Percentiles rank a stretch among this genome's conserved stretches.
These are phyloP conservation scores for Cryoendolithus antarcticus DNA, from an alignment of 2,329 filamentous ascomycete species.

Conservation along the genomic window DNA sequence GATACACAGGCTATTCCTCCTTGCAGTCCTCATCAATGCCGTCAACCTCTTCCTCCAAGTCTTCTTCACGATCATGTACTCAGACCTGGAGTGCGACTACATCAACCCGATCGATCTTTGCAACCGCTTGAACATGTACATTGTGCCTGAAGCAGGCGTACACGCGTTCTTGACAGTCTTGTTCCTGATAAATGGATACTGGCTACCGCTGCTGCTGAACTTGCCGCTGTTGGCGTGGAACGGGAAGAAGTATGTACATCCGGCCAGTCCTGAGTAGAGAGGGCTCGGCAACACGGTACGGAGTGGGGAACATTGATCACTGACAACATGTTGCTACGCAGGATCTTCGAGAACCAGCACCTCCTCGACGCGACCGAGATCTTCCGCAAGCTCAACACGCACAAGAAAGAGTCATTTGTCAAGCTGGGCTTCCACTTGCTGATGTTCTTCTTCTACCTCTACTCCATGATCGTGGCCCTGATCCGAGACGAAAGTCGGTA, in stretches of 20 bases:
- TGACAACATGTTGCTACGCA: constrained; percentile 33
- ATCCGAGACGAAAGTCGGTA: constrained; percentile 68
- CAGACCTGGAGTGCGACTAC: constrained; percentile 98
- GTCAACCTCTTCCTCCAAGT: constrained; percentile 99
- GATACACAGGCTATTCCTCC: constrained; percentile 67
- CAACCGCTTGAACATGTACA: constrained; percentile 99
- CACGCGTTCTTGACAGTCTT: constrained; percentile 91
- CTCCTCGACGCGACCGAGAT: constrained; percentile 96
- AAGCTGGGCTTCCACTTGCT: constrained; percentile 97
- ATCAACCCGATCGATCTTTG: constrained; percentile 99
- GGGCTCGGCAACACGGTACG: not conserved
- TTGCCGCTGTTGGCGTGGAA: constrained; percentile 87
- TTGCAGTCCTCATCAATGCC: constrained; percentile 97
- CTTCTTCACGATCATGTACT: constrained; percentile 99
- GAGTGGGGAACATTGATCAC: not conserved
- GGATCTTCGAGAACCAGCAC: constrained; percentile 95
- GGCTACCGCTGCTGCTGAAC: constrained; percentile 85
- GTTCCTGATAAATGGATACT: constrained; percentile 98
- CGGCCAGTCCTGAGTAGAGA: not conserved
- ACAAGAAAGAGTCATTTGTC: constrained; percentile 99
- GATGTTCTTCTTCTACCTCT: constrained; percentile 99
- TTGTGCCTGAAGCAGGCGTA: constrained; percentile 94
- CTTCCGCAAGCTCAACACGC: constrained; percentile 96
- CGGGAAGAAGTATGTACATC: constrained; percentile 74
- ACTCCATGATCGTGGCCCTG: constrained; percentile 57